Evolutionary conservation across 345 rosid species (phyloP).

Genomic region (Dipteronia dyeriana): DNA sequence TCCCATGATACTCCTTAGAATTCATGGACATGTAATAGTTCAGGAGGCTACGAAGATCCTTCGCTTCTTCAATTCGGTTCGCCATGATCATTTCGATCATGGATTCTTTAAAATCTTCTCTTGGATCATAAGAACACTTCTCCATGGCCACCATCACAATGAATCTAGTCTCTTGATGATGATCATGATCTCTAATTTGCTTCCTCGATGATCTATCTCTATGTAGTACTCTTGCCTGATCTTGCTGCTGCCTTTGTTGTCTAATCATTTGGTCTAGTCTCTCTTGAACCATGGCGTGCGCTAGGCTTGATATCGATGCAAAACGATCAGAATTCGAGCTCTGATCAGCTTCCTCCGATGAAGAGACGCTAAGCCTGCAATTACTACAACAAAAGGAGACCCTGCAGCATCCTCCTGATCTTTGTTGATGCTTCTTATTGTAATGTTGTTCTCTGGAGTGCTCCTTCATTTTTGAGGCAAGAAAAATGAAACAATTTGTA

Average conservation of each 20-base stretch:
- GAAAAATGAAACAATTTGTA: background rate
- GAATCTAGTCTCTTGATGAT: slow-evolving; percentile 45
- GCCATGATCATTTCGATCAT: slow-evolving; percentile 78
- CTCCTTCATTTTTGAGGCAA: slow-evolving; percentile 29
- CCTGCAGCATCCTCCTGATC: slow-evolving; percentile 59
- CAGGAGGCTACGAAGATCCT: slow-evolving; percentile 75
- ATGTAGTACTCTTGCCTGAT: slow-evolving; percentile 27
- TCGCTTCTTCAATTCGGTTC: slow-evolving; percentile 58
- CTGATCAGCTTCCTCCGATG: slow-evolving; percentile 50
- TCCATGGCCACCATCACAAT: slow-evolving; percentile 89
- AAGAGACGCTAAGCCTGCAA: slow-evolving; percentile 74
- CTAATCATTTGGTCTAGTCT: slow-evolving; percentile 79
- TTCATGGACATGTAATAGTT: slow-evolving; percentile 84
- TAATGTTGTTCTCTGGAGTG: slow-evolving; percentile 23
- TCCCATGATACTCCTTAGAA: slow-evolving; percentile 53
- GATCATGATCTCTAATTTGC: slow-evolving; percentile 19
- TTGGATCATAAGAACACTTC: slow-evolving; percentile 71
- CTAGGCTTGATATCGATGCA: slow-evolving; percentile 65
- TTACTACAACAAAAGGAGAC: slow-evolving; percentile 66
- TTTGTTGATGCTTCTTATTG: slow-evolving; percentile 45
- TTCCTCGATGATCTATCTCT: slow-evolving; percentile 34
- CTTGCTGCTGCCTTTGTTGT: slow-evolving; percentile 46
- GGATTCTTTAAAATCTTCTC: slow-evolving; percentile 77
- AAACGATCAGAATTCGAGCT: slow-evolving; percentile 43
- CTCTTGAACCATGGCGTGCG: slow-evolving; percentile 90